Conservation (phyloP, 768 basidiomycete genomes). For the Rickenella mellea region DNA sequence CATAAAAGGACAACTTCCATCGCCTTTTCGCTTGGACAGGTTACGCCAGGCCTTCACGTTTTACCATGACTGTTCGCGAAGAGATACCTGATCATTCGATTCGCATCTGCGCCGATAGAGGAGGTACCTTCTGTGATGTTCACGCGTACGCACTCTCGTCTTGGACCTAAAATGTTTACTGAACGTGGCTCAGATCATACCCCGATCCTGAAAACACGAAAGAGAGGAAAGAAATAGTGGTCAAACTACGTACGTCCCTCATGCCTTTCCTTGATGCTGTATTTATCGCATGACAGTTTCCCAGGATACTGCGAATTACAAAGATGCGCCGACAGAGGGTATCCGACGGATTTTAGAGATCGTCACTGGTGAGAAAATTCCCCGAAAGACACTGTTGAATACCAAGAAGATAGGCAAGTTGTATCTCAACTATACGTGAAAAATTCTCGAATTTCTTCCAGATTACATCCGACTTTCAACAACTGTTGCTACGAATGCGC, state of each 20-base stretch:
- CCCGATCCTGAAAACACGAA: conserved; percentile 54
- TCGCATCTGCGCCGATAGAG: conserved; percentile 79
- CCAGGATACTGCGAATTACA: conserved; percentile 80
- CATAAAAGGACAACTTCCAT: too few relatives aligned
- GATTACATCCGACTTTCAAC: conserved; percentile 90
- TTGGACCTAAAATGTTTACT: background rate
- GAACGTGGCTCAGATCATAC: conserved; percentile 43
- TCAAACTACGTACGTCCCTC: conserved; percentile 68
- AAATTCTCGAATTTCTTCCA: conserved; percentile 21
- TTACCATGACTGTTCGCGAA: too few relatives aligned
- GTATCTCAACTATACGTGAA: background rate
- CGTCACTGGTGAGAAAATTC: conserved; percentile 58
- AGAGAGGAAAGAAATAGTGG: conserved; percentile 71
- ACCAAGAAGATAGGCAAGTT: conserved; percentile 73
- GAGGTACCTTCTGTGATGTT: conserved; percentile 89
- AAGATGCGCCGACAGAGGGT: conserved; percentile 91
- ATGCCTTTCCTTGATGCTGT: background rate
- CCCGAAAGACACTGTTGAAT: conserved; percentile 54
- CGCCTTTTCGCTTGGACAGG: too few relatives aligned
- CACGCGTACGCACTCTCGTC: conserved; percentile 47
- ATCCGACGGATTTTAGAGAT: conserved; percentile 79
- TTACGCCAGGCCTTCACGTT: too few relatives aligned
- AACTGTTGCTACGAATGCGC: conserved; percentile 92
- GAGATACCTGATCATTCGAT: conserved; percentile 68
- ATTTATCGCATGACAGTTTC: conserved; percentile 45